Percentiles rank a stretch among this genome's conserved stretches.
Conservation (phyloP, 2,329 filamentous ascomycete genomes). For the Pestalotiopsis sp. region DNA sequence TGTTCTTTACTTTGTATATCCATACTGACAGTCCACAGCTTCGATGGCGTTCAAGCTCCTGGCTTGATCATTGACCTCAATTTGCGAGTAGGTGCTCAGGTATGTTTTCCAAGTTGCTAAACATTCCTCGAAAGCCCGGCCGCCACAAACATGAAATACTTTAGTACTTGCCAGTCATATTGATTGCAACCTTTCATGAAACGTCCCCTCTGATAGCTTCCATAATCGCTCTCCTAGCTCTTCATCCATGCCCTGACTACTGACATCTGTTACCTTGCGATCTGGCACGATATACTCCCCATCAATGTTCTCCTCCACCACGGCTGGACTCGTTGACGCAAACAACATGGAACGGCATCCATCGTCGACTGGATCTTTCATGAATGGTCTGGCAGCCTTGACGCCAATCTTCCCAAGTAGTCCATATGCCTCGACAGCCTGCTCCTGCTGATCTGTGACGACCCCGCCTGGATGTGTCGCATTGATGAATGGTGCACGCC, state of each 20-base stretch:
- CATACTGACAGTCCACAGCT: too few relatives aligned
- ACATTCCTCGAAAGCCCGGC: background rate
- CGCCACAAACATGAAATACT: background rate
- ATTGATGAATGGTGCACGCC: slow-evolving; percentile 41
- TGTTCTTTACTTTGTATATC: too few relatives aligned
- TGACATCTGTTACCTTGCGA: slow-evolving; percentile 42
- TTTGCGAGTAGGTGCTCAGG: too few relatives aligned
- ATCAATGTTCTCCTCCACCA: slow-evolving; percentile 42
- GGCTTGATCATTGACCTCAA: too few relatives aligned
- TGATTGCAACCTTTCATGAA: slow-evolving; percentile 36
- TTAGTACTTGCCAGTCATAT: background rate
- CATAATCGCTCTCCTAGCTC: slow-evolving; percentile 43
- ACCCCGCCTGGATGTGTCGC: slow-evolving; percentile 50
- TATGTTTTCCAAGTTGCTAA: too few relatives aligned
- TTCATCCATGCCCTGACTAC: slow-evolving; percentile 41
- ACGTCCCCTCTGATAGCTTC: slow-evolving; percentile 42
- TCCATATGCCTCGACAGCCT: slow-evolving; percentile 43
- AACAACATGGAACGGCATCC: slow-evolving; percentile 49
- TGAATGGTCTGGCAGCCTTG: slow-evolving; percentile 37
- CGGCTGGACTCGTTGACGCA: slow-evolving; percentile 43
- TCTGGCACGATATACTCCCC: slow-evolving; percentile 50
- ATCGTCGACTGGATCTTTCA: slow-evolving; percentile 48
- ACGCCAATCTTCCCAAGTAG: slow-evolving; percentile 44
- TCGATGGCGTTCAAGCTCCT: too few relatives aligned
- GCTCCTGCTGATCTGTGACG: slow-evolving; percentile 34